phyloP scores from a whole-genome alignment of 2,329 filamentous ascomycete species.

The Verticillium klebahnii region DNA sequence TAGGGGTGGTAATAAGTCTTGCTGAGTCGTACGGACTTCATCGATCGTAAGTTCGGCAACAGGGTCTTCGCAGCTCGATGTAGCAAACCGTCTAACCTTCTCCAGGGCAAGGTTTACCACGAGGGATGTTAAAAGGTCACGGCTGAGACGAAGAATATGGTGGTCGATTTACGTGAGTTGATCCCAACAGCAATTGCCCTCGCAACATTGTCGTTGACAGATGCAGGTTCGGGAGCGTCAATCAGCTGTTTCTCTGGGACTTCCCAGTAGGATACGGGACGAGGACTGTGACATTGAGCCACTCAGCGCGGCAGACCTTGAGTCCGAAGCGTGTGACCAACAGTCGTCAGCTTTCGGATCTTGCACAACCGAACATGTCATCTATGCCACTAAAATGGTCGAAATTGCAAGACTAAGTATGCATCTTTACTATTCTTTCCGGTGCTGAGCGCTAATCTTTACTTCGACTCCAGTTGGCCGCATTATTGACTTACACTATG shows the following conservation, averaged over 20 bases:
- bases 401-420: slow-evolving; percentile 28
- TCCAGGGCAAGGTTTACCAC: slow-evolving; percentile 3
- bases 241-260: slow-evolving; percentile 28
- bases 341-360: slow-evolving; percentile 21
- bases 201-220: background rate
- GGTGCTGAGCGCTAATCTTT: no score
- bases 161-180: slow-evolving; percentile 42
- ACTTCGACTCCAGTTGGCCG: slow-evolving; percentile 19
- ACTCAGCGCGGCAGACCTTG: slow-evolving; percentile 22
- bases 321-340: slow-evolving; percentile 19
- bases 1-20: slow-evolving; percentile 44
- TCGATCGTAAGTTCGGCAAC: slow-evolving; percentile 19
- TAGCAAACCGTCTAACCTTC: rapidly evolving
- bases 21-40: slow-evolving; percentile 45
- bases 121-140: slow-evolving; percentile 14
- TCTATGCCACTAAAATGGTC: slow-evolving; percentile 32
- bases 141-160: slow-evolving; percentile 44
- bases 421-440: background rate
- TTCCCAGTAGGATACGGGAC: slow-evolving; percentile 31
- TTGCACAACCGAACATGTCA: slow-evolving; percentile 25
- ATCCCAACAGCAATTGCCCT: background rate
- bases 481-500: slow-evolving; percentile 30
- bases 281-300: slow-evolving; percentile 34
- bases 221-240: slow-evolving; percentile 29
- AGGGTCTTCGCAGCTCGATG: slow-evolving; percentile 5